These are phyloP conservation scores for Didymella lethalis DNA, from an alignment of 2,329 filamentous ascomycete species.

Conservation along the genomic window DNA sequence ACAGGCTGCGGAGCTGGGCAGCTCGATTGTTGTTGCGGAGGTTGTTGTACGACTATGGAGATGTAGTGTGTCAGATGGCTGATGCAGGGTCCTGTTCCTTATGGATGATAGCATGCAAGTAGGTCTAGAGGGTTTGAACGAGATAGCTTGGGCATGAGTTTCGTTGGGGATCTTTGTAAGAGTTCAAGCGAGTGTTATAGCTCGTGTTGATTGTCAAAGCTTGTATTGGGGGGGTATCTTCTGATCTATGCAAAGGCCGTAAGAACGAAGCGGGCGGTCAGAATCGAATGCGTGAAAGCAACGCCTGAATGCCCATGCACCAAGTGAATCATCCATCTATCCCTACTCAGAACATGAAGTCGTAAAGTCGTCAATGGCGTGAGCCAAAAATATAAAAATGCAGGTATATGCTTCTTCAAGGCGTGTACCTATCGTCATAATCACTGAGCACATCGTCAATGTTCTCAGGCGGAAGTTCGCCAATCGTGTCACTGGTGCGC, in stretches of 20 bases:
- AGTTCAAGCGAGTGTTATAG: no score
- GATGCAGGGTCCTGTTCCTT: no score
- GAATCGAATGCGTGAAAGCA: neutral
- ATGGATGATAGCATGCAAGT: no score
- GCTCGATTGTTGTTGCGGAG: no score
- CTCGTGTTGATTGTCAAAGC: no score
- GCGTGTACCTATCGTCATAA: conserved; percentile 36
- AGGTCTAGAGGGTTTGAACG: no score
- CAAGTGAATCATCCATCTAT: neutral
- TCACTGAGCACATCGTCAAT: conserved; percentile 50
- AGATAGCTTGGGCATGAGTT: no score
- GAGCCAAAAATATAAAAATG: neutral
- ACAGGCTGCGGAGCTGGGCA: no score
- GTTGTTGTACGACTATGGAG: no score
- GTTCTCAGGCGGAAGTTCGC: conserved; percentile 53
- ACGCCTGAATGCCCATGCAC: neutral
- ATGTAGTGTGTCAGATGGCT: no score
- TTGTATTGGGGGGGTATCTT: neutral
- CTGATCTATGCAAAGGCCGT: neutral
- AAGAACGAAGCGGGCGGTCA: neutral
- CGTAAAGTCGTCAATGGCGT: conserved; percentile 4
- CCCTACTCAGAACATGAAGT: neutral
- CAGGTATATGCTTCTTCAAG: conserved; percentile 18
- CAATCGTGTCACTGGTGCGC: conserved; percentile 62
- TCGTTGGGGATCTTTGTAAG: no score